Percentiles rank a stretch among this genome's conserved stretches.
phyloP scores from a whole-genome alignment of 495 filamentous ascomycete genomes.

The Apiosordaria backusii region DNA sequence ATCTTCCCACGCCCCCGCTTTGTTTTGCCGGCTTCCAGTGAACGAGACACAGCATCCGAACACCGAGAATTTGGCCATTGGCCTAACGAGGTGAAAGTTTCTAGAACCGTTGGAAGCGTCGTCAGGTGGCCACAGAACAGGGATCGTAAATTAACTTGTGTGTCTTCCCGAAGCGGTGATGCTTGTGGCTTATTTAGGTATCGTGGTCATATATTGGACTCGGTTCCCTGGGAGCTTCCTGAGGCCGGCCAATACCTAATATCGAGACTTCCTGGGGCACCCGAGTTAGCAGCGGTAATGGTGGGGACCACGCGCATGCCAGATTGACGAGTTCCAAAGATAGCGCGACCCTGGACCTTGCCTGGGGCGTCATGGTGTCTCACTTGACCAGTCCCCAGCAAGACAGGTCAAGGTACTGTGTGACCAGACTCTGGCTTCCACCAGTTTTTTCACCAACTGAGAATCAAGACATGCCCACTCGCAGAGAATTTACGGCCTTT shows the following conservation, averaged over 20 bases:
- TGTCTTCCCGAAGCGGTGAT: not conserved
- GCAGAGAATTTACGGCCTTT: conserved; percentile 25
- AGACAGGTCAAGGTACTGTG: conserved; percentile 14
- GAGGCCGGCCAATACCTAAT: not conserved
- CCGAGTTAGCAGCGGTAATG: not conserved
- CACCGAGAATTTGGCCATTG: conserved; percentile 7
- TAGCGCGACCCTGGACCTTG: conserved; percentile 13
- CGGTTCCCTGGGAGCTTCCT: not conserved
- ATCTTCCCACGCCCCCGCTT: not conserved
- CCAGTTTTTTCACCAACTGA: not conserved
- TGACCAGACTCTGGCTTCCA: conserved; percentile 14
- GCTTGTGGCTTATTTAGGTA: not conserved
- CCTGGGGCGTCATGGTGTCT: conserved; percentile 28
- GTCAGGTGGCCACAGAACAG: not conserved
- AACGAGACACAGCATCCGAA: conserved; percentile 1
- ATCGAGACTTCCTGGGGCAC: conserved; percentile 4
- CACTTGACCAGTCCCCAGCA: conserved; percentile 7
- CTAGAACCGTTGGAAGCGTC: conserved; percentile 6
- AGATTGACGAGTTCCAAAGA: conserved; percentile 19
- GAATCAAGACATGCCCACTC: conserved; percentile 15
- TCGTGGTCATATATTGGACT: not conserved
- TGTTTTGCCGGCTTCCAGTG: not conserved
- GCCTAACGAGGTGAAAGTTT: not conserved
- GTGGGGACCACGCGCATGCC: not conserved
- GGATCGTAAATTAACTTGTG: conserved; percentile 2